Base-by-base conservation (phyloP, 805 yeast genomes). In the Candida golubevii region DNA sequence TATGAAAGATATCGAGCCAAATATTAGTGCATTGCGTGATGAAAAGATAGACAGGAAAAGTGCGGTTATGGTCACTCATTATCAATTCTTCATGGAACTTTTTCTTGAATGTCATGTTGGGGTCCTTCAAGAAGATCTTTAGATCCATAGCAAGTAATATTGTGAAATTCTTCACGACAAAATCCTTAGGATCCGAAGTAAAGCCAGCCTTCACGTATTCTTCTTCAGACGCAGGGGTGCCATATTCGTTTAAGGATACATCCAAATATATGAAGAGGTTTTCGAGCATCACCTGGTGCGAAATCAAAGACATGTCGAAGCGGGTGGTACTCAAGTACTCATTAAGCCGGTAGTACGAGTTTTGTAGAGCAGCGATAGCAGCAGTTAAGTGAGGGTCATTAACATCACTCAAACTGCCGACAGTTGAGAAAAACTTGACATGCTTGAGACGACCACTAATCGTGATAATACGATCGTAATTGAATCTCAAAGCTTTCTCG, bases 21-120 rank as follows among this genome's bases (percentile, higher is more conserved):
- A 69, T 46, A 11, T 61, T 57, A 5, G 72, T 67, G 31, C 63
- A 59, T 50, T 59, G 59, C 28, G 59, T 49, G 26, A 70, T 67
- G 47, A 70, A 70, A 41, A 59, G 53, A 47, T 62, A 69, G 26
- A 83, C 57, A 1, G 86, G 83, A 56, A 80, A 78, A 7, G 74
- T 66, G 38, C 72, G 65, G 28, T 66, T 62, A 42, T 70, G 71
- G 44, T 75, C 72, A 38, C 80, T 77, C 71, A 84, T 81, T 63
- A 84, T 67, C 38, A 80, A 65, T 51, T 83, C 87, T 57, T 84
- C 88, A 42, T 76, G 78, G 56, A 74, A 80, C 28, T 72, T 63
- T 61, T 82, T 83, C 48, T 77, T 80, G 63, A 83, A 83, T 0
- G 82, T 66, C 57, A 78, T 70, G 56, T 80, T 79, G 13, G 82